A percentile compares a stretch with the other conserved stretches of the same genome.
Evolutionary conservation across 768 basidiomycete species (phyloP).

Genomic region (Boletus subparvulus): DNA sequence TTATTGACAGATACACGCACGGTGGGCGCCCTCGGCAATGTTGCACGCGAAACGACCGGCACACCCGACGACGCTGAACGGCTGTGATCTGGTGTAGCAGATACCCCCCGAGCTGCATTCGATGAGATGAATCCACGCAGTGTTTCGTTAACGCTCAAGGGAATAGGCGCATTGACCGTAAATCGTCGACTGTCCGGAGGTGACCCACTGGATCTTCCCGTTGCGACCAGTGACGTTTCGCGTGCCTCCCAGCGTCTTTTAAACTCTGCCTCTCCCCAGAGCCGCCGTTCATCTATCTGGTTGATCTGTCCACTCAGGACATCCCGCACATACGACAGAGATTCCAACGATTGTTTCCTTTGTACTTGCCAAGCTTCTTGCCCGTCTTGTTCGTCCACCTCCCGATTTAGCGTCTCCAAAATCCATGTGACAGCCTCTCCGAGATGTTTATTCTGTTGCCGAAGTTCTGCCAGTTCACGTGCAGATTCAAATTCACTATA

Average conservation of each 20-base stretch:
- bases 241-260: slow-evolving; percentile 37
- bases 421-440: slow-evolving; percentile 75
- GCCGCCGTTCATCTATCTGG: slow-evolving; percentile 63
- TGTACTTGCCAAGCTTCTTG: slow-evolving; percentile 41
- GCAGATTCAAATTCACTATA: slow-evolving; percentile 72
- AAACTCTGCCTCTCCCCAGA: slow-evolving; percentile 56
- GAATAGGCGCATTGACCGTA: slow-evolving; percentile 7
- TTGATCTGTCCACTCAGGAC: slow-evolving; percentile 55
- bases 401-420: slow-evolving; percentile 65
- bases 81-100: slow-evolving; percentile 7
- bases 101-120: slow-evolving; percentile 5
- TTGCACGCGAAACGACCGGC: slow-evolving; percentile 10
- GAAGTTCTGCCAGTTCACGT: slow-evolving; percentile 55
- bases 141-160: slow-evolving; percentile 22
- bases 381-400: slow-evolving; percentile 39
- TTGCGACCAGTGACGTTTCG: slow-evolving; percentile 22
- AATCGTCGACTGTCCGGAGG: slow-evolving; percentile 19
- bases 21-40: slow-evolving; percentile 18
- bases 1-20: slow-evolving; percentile 29
- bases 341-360: slow-evolving; percentile 67
- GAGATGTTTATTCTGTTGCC: slow-evolving; percentile 57
- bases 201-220: slow-evolving; percentile 18
- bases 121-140: slow-evolving; percentile 23
- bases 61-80: slow-evolving; percentile 20
- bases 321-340: slow-evolving; percentile 75